Conservation (phyloP, 169 alveolate species). For the Cryptosporidium parvum region DNA sequence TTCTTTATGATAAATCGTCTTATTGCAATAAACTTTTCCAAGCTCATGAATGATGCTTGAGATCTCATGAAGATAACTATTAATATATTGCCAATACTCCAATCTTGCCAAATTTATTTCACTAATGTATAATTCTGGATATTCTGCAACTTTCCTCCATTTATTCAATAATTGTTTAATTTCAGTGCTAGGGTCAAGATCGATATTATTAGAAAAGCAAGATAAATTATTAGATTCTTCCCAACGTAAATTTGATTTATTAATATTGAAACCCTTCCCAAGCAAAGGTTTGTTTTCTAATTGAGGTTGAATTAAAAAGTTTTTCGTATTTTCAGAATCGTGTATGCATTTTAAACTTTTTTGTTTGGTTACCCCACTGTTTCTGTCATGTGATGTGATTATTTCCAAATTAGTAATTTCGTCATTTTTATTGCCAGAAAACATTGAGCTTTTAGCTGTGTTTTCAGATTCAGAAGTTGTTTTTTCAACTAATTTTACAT, state of each 20-base stretch:
- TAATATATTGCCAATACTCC: conserved; percentile 42
- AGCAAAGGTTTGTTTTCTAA: neutral
- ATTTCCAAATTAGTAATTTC: neutral
- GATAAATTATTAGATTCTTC: neutral
- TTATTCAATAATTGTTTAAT: conserved; percentile 19
- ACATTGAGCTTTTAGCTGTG: neutral
- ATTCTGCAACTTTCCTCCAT: conserved; percentile 46
- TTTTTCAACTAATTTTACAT: conserved; percentile 85
- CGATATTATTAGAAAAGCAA: neutral
- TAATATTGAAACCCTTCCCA: neutral
- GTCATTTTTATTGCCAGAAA: neutral
- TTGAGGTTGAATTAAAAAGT: conserved; percentile 8
- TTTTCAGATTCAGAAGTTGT: conserved; percentile 15
- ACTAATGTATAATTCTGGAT: conserved; percentile 57
- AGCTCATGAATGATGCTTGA: conserved; percentile 5
- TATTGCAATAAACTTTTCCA: conserved; percentile 16
- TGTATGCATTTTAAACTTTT: neutral
- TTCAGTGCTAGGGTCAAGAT: conserved; percentile 35
- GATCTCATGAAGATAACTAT: neutral
- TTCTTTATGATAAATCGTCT: neutral
- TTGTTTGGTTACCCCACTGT: neutral
- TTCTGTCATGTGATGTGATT: neutral
- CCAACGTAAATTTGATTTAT: conserved; percentile 12
- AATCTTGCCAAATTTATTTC: conserved; percentile 4
- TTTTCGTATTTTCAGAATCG: neutral